Conservation (phyloP, 257 asterid species). For the Solanum ossicruentum region DNA sequence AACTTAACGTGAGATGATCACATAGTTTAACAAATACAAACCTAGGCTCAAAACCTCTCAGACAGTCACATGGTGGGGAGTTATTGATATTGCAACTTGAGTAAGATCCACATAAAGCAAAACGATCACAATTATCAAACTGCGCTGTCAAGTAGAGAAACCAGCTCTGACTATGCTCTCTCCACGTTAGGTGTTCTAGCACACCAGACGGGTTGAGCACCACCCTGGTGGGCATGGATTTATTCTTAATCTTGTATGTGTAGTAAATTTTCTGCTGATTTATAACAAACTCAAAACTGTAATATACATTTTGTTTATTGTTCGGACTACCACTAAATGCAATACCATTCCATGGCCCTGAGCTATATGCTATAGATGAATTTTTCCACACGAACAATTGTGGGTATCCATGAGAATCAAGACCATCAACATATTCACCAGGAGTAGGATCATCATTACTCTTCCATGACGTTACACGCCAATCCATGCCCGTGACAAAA, state of each 20-base stretch:
- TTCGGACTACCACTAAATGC: neutral
- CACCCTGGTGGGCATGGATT: neutral
- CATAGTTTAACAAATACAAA: neutral
- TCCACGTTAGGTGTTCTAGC: neutral
- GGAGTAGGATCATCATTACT: conserved; percentile 5
- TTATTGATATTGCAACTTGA: conserved; percentile 3
- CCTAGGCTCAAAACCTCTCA: conserved; percentile 11
- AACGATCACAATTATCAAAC: conserved; percentile 15
- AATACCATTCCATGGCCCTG: conserved; percentile 10
- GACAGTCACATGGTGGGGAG: conserved; percentile 12
- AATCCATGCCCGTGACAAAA: neutral
- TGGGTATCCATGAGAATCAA: neutral
- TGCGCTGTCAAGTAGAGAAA: conserved; percentile 2
- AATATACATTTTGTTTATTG: neutral
- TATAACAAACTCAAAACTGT: neutral
- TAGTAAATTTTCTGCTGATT: neutral
- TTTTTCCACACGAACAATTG: neutral
- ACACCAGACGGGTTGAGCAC: neutral
- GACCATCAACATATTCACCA: neutral
- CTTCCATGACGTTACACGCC: conserved; percentile 1
- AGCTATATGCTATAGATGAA: neutral
- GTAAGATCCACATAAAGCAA: conserved; percentile 15
- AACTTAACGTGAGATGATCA: neutral
- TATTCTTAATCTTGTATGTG: neutral
- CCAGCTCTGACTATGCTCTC: conserved; percentile 10